A percentile compares a stretch with the other conserved stretches of the same genome.
Evolutionary conservation across 441 rosid genomes (phyloP).

Genomic region (Syzygium syzygioides): DNA sequence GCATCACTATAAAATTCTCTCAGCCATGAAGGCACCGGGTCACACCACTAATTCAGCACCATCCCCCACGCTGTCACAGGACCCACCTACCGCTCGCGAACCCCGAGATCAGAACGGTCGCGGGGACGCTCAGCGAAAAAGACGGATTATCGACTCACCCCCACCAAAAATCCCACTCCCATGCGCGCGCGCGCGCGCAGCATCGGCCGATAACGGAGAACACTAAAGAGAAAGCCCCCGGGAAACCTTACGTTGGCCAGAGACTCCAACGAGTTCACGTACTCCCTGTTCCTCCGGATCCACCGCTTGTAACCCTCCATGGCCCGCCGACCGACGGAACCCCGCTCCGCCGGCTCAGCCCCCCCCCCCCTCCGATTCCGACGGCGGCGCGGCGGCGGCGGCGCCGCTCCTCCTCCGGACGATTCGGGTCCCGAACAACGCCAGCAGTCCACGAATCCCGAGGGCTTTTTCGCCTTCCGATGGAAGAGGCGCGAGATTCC

Average conservation of each 20-base stretch:
- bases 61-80: background rate
- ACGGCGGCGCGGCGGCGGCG: no score
- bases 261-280: constrained; percentile 85
- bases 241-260: constrained; percentile 71
- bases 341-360: background rate
- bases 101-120: background rate
- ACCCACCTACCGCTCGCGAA: background rate
- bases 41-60: background rate
- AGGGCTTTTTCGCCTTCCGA: no score
- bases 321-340: background rate
- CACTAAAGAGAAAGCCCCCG: background rate
- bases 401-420: background rate
- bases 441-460: accelerated
- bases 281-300: constrained; percentile 83
- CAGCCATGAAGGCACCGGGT: background rate
- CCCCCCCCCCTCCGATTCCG: background rate
- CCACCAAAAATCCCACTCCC: background rate
- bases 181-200: no score
- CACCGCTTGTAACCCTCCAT: constrained; percentile 93
- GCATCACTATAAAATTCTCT: background rate
- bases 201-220: background rate
- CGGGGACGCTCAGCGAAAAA: background rate
- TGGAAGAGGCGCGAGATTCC: no score
- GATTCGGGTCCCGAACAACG: background rate
- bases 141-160: background rate